Percentiles rank a stretch among this genome's conserved stretches.
phyloP scores from a whole-genome alignment of 1,284 basidiomycete genomes.

The Heliocybe sulcata region DNA sequence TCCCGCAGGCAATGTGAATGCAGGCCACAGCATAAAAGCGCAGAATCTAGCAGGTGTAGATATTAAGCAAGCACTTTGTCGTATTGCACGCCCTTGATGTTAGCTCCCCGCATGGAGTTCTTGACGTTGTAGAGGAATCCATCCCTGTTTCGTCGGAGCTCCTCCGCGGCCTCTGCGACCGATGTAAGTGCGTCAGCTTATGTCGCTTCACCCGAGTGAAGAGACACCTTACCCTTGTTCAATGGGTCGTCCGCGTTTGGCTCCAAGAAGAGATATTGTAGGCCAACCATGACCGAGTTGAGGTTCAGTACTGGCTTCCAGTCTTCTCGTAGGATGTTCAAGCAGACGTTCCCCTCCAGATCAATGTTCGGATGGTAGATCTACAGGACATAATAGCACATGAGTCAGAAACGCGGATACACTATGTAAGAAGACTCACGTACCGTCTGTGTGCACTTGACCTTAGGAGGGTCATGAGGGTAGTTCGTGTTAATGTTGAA shows the following conservation, averaged over 20 bases:
- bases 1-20: too few relatives aligned
- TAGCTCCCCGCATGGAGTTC: slow-evolving; percentile 73
- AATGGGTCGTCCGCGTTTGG: slow-evolving; percentile 98
- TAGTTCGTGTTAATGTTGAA: slow-evolving; percentile 97
- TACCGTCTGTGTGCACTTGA: slow-evolving; percentile 94
- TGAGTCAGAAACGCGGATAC: slow-evolving; percentile 7
- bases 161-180: slow-evolving; percentile 84
- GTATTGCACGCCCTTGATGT: slow-evolving; percentile 72
- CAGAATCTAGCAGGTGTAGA: slow-evolving; percentile 5
- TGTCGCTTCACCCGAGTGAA: slow-evolving; percentile 3
- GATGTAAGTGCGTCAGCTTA: slow-evolving; percentile 5
- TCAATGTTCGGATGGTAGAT: slow-evolving; percentile 99
- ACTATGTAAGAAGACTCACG: slow-evolving; percentile 16
- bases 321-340: slow-evolving; percentile 98
- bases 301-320: slow-evolving; percentile 99
- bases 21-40: too few relatives aligned
- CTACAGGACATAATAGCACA: slow-evolving; percentile 30
- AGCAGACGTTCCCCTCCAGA: slow-evolving; percentile 92
- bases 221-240: slow-evolving; percentile 80
- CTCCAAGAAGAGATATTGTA: slow-evolving; percentile 98
- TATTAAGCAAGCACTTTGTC: slow-evolving; percentile 60
- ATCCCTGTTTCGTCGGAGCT: slow-evolving; percentile 80
- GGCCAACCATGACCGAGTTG: slow-evolving; percentile 94
- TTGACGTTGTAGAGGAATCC: slow-evolving; percentile 80
- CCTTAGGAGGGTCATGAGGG: slow-evolving; percentile 98